Evolutionary conservation across 305 asterid species (phyloP).

Genomic region (Fraxinus albicans): DNA sequence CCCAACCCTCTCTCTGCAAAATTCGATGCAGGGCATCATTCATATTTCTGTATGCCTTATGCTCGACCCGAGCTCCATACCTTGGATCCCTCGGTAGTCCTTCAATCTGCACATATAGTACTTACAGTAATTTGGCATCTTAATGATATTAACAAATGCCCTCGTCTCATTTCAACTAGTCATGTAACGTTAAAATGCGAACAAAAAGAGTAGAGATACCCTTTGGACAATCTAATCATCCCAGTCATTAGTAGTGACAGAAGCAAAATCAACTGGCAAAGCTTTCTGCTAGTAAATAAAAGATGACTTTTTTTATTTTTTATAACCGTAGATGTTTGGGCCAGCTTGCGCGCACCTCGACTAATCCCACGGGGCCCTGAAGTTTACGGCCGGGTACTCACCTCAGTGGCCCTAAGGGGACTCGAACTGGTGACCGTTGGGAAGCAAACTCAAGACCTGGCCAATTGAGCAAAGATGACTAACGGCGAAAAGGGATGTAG

Average conservation of each 20-base stretch:
- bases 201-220: neutral
- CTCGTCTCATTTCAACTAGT: neutral
- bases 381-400: too few relatives aligned
- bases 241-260: neutral
- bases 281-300: neutral
- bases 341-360: too few relatives aligned
- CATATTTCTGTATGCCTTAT: conserved; percentile 68
- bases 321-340: too few relatives aligned
- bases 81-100: conserved; percentile 77
- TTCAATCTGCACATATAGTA: conserved; percentile 51
- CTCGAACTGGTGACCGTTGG: too few relatives aligned
- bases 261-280: neutral
- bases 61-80: conserved; percentile 88
- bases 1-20: conserved; percentile 59
- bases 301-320: neutral
- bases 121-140: neutral
- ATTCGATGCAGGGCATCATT: conserved; percentile 58
- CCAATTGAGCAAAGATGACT: too few relatives aligned
- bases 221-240: neutral
- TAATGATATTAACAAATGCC: neutral
- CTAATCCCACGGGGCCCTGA: too few relatives aligned
- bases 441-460: too few relatives aligned
- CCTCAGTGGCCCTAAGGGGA: too few relatives aligned
- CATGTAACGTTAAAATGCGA: neutral
- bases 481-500: neutral